phyloP scores from a whole-genome alignment of 495 filamentous ascomycete genomes.

The Penicillium fimorum region DNA sequence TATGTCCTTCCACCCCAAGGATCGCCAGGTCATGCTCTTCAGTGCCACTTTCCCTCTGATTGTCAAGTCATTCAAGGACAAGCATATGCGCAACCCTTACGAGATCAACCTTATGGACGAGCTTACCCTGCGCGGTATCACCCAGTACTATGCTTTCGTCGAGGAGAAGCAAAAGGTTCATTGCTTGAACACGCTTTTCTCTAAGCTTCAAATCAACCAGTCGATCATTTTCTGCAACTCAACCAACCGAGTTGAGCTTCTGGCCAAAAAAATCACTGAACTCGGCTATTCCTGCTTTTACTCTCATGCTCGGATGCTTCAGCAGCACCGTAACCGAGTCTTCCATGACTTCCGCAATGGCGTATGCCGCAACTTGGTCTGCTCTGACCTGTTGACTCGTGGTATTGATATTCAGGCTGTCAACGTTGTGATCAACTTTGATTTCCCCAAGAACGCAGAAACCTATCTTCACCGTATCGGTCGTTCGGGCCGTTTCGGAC shows the following conservation, averaged over 20 bases:
- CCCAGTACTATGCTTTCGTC: slow-evolving; percentile 98
- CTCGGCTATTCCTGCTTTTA: slow-evolving; percentile 99
- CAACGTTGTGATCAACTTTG: slow-evolving; percentile 99
- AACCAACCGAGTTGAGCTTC: slow-evolving; percentile 92
- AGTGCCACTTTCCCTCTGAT: slow-evolving; percentile 95
- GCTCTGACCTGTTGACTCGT: slow-evolving; percentile 94
- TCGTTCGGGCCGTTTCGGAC: slow-evolving; percentile 93
- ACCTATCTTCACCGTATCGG: slow-evolving; percentile 99
- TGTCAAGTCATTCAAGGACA: slow-evolving; percentile 96
- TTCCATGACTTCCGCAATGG: slow-evolving; percentile 99
- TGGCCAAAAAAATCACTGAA: slow-evolving; percentile 99
- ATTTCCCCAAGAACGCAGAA: slow-evolving; percentile 99
- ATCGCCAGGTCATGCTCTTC: slow-evolving; percentile 98
- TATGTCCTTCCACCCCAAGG: slow-evolving; percentile 87
- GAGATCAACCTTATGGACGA: slow-evolving; percentile 99
- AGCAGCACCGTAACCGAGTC: slow-evolving; percentile 93
- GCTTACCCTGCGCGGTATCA: slow-evolving; percentile 95
- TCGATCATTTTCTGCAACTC: slow-evolving; percentile 99
- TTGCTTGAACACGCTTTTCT: slow-evolving; percentile 98
- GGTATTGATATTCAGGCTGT: slow-evolving; percentile 99
- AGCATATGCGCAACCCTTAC: slow-evolving; percentile 92
- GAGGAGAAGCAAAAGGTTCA: slow-evolving; percentile 99
- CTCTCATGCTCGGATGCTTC: slow-evolving; percentile 98
- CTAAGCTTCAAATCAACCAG: slow-evolving; percentile 98
- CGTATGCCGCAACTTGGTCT: slow-evolving; percentile 95